Conservation (phyloP, 148 eudicot species). For the Amaranthus cruentus region DNA sequence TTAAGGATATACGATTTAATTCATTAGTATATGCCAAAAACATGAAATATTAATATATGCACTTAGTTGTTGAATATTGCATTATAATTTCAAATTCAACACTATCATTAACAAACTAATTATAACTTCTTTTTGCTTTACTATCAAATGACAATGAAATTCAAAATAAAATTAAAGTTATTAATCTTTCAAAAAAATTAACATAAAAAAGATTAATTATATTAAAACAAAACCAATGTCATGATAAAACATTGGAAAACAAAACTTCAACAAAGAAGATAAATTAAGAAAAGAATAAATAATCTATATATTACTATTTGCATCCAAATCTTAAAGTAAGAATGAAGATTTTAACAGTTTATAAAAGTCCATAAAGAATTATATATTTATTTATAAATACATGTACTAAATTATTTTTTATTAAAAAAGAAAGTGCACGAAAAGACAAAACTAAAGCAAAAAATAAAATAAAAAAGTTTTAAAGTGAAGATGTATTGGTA, state of each 20-base stretch:
- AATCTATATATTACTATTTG: not conserved
- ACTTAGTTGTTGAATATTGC: too few species aligned
- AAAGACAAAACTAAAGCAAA: not conserved
- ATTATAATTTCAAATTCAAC: too few species aligned
- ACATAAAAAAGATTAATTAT: too few species aligned
- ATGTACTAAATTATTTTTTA: not conserved
- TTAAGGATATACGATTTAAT: too few species aligned
- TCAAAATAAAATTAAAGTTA: too few species aligned
- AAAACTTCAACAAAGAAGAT: not conserved
- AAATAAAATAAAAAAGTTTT: not conserved
- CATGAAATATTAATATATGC: too few species aligned
- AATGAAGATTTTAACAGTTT: not conserved
- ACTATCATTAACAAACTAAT: too few species aligned
- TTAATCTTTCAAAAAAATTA: too few species aligned
- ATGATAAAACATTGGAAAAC: not conserved
- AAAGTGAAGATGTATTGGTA: constrained; percentile 8
- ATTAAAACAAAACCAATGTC: too few species aligned
- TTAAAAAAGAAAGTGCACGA: not conserved
- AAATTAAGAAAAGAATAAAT: not conserved
- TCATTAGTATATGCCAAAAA: too few species aligned
- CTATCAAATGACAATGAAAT: too few species aligned
- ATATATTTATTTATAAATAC: not conserved
- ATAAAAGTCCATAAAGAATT: not conserved
- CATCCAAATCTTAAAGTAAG: not conserved
- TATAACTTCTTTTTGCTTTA: too few species aligned